Conservation (phyloP, 306 rosid species). For the Rosa rugosa region DNA sequence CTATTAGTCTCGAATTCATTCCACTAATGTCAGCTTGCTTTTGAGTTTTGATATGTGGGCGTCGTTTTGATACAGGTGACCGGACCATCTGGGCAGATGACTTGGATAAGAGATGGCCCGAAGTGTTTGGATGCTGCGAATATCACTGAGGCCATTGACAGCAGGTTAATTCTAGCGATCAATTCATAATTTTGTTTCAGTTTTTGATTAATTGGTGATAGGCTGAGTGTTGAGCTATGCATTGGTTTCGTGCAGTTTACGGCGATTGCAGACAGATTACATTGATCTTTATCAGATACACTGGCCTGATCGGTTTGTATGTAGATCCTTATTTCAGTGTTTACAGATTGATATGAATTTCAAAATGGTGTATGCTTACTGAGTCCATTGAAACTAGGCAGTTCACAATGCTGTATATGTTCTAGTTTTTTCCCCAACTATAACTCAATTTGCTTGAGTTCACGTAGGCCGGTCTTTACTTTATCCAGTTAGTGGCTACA, state of each 20-base stretch:
- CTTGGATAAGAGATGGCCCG: constrained; percentile 95
- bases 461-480: background rate
- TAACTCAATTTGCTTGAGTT: background rate
- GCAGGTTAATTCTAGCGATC: constrained; percentile 42
- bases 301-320: constrained; percentile 99
- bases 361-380: background rate
- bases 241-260: constrained; percentile 57
- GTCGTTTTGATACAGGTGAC: constrained; percentile 49
- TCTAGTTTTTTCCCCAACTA: background rate
- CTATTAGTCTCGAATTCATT: background rate
- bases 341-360: background rate
- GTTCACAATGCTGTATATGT: background rate
- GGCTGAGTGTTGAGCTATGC: constrained; percentile 1
- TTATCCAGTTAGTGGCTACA: background rate
- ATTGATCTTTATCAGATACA: constrained; percentile 93
- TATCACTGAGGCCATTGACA: constrained; percentile 68
- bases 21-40: background rate
- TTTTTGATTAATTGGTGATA: background rate
- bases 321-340: constrained; percentile 25
- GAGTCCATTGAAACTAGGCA: background rate
- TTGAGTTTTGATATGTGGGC: background rate
- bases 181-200: background rate
- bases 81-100: constrained; percentile 95
- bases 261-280: constrained; percentile 69
- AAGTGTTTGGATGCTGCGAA: constrained; percentile 63